phyloP scores from a whole-genome alignment of 1,284 basidiomycete genomes.

The Mycena citricolor region DNA sequence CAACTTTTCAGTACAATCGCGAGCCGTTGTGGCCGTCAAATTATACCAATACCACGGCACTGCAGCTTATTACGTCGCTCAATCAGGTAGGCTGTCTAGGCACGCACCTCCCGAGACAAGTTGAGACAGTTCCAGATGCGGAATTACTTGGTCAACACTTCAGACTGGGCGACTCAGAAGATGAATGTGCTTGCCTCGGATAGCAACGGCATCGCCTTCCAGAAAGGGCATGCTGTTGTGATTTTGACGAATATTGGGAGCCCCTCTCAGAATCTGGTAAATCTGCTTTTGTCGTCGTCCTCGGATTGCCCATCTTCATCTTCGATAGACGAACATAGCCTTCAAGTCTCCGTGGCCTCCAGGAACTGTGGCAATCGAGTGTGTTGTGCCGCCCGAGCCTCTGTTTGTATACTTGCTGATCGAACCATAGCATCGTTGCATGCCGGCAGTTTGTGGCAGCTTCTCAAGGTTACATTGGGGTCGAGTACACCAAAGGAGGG shows the following conservation, averaged over 20 bases:
- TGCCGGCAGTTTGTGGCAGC: constrained; percentile 68
- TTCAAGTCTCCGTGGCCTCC: constrained; percentile 52
- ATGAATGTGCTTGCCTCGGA: constrained; percentile 60
- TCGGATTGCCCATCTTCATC: constrained; percentile 2
- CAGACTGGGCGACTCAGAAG: constrained; percentile 59
- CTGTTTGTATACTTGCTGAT: constrained; percentile 4
- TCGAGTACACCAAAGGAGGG: constrained; percentile 61
- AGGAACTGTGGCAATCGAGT: constrained; percentile 55
- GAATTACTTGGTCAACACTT: constrained; percentile 61
- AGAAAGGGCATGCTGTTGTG: constrained; percentile 70
- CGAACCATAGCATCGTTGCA: constrained; percentile 44
- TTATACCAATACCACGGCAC: constrained; percentile 62
- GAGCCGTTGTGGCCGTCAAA: constrained; percentile 74
- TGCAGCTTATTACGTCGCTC: constrained; percentile 60
- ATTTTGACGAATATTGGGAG: constrained; percentile 79
- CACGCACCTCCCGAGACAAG: constrained; percentile 1
- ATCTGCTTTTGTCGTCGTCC: constrained; percentile 24
- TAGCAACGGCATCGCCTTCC: constrained; percentile 61
- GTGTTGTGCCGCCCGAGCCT: constrained; percentile 28
- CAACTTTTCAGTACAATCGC: constrained; percentile 62
- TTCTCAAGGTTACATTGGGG: constrained; percentile 54
- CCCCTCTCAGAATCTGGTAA: constrained; percentile 43
- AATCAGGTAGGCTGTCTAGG: constrained; percentile 48
- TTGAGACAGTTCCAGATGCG: constrained; percentile 47
- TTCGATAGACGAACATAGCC: constrained; percentile 40